Percentiles rank a stretch among this genome's conserved stretches.
Conservation (phyloP, 2,329 filamentous ascomycete species). For the Colletotrichum noveboracense region DNA sequence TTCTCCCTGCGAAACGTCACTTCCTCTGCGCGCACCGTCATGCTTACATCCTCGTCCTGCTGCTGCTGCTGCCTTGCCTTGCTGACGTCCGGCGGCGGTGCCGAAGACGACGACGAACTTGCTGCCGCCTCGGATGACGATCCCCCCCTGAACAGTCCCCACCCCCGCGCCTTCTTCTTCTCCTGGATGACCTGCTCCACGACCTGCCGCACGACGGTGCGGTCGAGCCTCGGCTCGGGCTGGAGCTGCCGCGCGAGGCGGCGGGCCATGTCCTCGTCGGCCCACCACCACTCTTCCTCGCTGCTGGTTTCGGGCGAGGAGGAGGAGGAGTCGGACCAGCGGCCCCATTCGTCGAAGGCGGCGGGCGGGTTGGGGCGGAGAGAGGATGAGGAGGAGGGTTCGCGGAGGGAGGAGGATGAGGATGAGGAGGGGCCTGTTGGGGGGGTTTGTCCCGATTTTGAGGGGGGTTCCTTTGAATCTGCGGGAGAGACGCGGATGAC, state of each 20-base stretch:
- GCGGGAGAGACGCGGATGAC: constrained; percentile 34
- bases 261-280: constrained; percentile 48
- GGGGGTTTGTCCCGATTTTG: background rate
- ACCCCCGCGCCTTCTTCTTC: constrained; percentile 37
- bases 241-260: constrained; percentile 50
- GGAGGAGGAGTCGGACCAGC: constrained; percentile 28
- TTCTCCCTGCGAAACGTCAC: constrained; percentile 57
- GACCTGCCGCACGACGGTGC: constrained; percentile 32
- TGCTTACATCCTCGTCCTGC: constrained; percentile 34
- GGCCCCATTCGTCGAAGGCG: constrained; percentile 52
- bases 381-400: background rate
- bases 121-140: constrained; percentile 9
- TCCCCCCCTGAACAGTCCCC: constrained; percentile 35
- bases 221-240: constrained; percentile 25
- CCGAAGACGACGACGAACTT: background rate
- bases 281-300: constrained; percentile 46
- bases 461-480: background rate
- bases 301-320: background rate
- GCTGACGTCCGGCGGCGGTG: background rate
- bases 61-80: background rate
- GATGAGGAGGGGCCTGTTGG: no score
- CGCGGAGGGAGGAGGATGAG: no score
- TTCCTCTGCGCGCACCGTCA: constrained; percentile 50
- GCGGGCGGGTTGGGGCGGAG: background rate
- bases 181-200: constrained; percentile 35